Conservation (phyloP, 2,329 filamentous ascomycete genomes). For the Sclerotinia subarctica region DNA sequence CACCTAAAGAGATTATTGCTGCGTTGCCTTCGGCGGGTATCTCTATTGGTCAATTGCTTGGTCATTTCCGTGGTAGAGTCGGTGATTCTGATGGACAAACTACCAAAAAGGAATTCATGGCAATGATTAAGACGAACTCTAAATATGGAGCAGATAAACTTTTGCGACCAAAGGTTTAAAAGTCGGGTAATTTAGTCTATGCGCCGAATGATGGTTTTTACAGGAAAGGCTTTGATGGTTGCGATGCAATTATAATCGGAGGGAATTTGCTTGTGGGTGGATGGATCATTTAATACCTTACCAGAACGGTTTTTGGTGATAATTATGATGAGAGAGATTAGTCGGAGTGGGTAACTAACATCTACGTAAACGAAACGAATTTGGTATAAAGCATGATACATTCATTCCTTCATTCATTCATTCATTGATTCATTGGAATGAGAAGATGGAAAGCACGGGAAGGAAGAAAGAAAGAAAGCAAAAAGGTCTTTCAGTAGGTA, state of each 20-base stretch:
- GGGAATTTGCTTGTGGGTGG: neutral
- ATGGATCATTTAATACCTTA: neutral
- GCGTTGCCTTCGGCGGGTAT: constrained; percentile 54
- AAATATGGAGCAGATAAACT: constrained; percentile 55
- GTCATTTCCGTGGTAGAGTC: constrained; percentile 52
- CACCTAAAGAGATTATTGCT: constrained; percentile 53
- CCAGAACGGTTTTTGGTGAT: neutral
- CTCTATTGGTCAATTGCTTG: constrained; percentile 52
- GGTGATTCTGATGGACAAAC: constrained; percentile 50
- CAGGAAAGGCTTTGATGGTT: neutral
- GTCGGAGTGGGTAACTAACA: neutral
- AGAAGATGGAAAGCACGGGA: neutral
- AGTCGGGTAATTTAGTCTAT: neutral
- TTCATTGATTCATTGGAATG: neutral
- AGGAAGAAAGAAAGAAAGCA: neutral
- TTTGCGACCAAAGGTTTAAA: constrained; percentile 36
- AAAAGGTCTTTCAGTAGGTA: neutral
- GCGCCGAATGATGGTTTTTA: neutral
- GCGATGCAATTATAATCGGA: neutral
- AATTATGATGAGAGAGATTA: neutral
- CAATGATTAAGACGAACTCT: constrained; percentile 55
- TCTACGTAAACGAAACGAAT: neutral
- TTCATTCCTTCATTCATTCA: too few species aligned
- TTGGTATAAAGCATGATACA: constrained; percentile 1
- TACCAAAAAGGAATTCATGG: constrained; percentile 55